phyloP scores from a whole-genome alignment of 352 stramenopile species.

The Elongisporangium senticosum region DNA sequence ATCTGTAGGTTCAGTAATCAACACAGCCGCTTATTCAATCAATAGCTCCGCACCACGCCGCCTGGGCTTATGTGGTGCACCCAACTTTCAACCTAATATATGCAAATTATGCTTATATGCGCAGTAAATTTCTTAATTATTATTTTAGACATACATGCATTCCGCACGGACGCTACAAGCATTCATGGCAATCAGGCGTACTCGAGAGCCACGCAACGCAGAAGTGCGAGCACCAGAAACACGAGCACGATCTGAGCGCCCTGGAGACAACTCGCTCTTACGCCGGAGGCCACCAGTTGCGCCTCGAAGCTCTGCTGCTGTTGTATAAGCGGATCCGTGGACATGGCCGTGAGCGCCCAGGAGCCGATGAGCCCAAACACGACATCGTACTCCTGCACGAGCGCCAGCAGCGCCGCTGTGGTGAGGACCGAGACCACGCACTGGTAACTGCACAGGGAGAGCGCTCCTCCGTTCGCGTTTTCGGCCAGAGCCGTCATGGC shows the following conservation, averaged over 20 bases:
- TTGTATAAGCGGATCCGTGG: constrained; percentile 34
- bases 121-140: too few relatives aligned
- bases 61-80: too few relatives aligned
- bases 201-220: constrained; percentile 2
- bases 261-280: constrained; percentile 52
- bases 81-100: too few relatives aligned
- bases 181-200: too few relatives aligned
- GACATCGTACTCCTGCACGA: constrained; percentile 53
- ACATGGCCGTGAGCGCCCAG: constrained; percentile 55
- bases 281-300: constrained; percentile 36
- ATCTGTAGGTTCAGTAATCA: too few relatives aligned
- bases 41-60: too few relatives aligned
- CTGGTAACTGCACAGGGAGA: constrained; percentile 57
- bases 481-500: constrained; percentile 53
- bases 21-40: too few relatives aligned
- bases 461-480: constrained; percentile 23
- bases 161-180: too few relatives aligned
- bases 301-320: constrained; percentile 28
- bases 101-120: too few relatives aligned
- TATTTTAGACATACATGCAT: too few relatives aligned
- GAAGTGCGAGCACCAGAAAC: constrained; percentile 51
- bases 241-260: constrained; percentile 49
- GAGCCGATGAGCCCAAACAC: constrained; percentile 56
- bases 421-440: constrained; percentile 47
- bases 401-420: constrained; percentile 39